A percentile compares a stretch with the other conserved stretches of the same genome.
Evolutionary conservation across 2,329 filamentous ascomycete species (phyloP).

Genomic region (Cercospora sp.): DNA sequence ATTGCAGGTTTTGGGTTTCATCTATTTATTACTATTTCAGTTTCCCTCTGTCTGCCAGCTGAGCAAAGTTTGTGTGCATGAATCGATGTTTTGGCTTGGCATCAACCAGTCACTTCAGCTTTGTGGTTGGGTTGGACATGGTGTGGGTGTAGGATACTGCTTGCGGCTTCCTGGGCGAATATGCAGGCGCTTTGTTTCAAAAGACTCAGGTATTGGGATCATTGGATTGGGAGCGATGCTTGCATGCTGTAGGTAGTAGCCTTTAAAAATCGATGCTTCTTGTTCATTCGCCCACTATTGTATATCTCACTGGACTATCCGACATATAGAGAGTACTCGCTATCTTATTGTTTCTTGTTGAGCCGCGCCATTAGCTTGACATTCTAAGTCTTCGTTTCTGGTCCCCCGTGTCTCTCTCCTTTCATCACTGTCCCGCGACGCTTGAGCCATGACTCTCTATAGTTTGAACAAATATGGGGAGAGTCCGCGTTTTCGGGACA

Average conservation of each 20-base stretch:
- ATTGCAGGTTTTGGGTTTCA: neutral
- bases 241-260: no score
- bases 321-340: neutral
- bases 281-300: no score
- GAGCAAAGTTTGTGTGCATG: neutral
- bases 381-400: neutral
- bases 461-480: neutral
- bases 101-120: neutral
- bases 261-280: no score
- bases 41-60: neutral
- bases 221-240: no score
- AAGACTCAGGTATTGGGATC: neutral
- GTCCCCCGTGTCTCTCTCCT: neutral
- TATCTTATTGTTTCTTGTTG: neutral
- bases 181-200: neutral
- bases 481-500: neutral
- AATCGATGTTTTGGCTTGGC: neutral
- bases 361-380: neutral
- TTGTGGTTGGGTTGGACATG: neutral
- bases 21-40: neutral
- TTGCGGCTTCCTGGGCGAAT: neutral
- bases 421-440: neutral
- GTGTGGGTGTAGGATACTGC: neutral
- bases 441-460: neutral
- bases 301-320: no score